Evolutionary conservation across 2,329 filamentous ascomycete species (phyloP).

Genomic region (Dactylellina sp.): DNA sequence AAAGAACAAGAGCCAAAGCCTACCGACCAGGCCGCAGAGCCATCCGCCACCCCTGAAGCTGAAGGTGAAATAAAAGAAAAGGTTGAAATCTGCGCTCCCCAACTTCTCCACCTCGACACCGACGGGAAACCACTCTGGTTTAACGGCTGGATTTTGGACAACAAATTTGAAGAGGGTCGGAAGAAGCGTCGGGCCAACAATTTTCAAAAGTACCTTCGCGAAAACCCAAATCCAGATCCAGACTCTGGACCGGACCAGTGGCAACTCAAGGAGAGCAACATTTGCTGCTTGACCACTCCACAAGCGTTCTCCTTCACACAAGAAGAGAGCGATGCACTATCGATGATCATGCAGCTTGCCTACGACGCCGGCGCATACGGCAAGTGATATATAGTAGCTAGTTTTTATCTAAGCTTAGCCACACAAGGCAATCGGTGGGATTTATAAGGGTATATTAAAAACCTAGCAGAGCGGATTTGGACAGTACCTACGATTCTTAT

Average conservation of each 20-base stretch:
- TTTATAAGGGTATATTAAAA: too few relatives aligned
- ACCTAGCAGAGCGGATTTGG: neutral
- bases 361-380: slow-evolving; percentile 56
- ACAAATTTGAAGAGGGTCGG: slow-evolving; percentile 64
- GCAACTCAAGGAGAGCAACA: slow-evolving; percentile 62
- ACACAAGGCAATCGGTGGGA: too few relatives aligned
- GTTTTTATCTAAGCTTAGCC: too few relatives aligned
- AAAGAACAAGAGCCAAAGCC: slow-evolving; percentile 52
- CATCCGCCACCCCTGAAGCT: slow-evolving; percentile 6
- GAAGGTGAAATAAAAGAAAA: slow-evolving; percentile 55
- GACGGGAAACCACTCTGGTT: slow-evolving; percentile 66
- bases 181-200: slow-evolving; percentile 62
- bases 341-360: slow-evolving; percentile 62
- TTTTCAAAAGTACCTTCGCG: slow-evolving; percentile 63
- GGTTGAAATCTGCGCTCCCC: slow-evolving; percentile 65
- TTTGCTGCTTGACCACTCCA: slow-evolving; percentile 63
- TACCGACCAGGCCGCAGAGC: slow-evolving; percentile 35
- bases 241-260: slow-evolving; percentile 60
- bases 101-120: slow-evolving; percentile 66
- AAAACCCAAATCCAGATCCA: slow-evolving; percentile 60
- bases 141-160: slow-evolving; percentile 66
- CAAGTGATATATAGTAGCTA: too few relatives aligned
- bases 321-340: slow-evolving; percentile 60
- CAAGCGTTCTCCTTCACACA: slow-evolving; percentile 60
- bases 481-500: slow-evolving; percentile 6